These are phyloP conservation scores for Pelargonium citronellum DNA, from an alignment of 441 rosid species.

Conservation along the genomic window DNA sequence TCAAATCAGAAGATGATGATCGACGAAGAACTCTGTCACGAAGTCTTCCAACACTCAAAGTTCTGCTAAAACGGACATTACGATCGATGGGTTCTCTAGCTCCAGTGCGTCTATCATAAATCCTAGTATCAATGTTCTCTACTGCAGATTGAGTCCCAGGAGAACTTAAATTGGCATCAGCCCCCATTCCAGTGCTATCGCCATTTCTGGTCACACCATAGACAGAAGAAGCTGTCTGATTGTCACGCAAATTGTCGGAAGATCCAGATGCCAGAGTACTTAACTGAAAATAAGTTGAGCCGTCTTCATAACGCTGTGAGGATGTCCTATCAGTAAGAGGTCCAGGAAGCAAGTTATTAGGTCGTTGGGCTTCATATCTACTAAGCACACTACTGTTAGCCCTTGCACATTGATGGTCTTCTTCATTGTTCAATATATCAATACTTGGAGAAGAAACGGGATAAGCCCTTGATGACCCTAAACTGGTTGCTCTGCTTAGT, in stretches of 20 bases:
- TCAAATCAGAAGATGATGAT: constrained; percentile 58
- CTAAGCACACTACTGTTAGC: constrained; percentile 29
- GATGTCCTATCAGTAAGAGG: constrained; percentile 12
- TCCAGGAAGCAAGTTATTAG: constrained; percentile 14
- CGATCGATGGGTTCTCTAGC: constrained; percentile 65
- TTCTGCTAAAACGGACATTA: constrained; percentile 83
- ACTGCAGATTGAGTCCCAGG: constrained; percentile 33
- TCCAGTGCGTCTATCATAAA: constrained; percentile 51
- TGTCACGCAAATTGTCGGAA: constrained; percentile 20
- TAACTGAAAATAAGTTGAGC: constrained; percentile 18
- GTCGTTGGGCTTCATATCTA: constrained; percentile 35
- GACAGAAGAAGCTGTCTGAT: constrained; percentile 24
- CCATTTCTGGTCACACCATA: constrained; percentile 32
- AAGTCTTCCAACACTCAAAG: constrained; percentile 94
- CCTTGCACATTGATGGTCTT: constrained; percentile 30
- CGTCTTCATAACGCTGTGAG: constrained; percentile 19
- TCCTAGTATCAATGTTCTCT: constrained; percentile 41
- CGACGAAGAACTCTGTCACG: constrained; percentile 93
- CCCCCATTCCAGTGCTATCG: constrained; percentile 30
- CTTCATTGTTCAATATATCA: constrained; percentile 33
- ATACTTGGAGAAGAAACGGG: constrained; percentile 39
- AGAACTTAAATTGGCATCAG: constrained; percentile 35
- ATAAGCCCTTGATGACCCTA: constrained; percentile 69
- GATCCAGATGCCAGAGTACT: constrained; percentile 21
- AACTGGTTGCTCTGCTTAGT: constrained; percentile 61